Base-by-base conservation (phyloP, 768 basidiomycete species). In the Podaxis sp. region DNA sequence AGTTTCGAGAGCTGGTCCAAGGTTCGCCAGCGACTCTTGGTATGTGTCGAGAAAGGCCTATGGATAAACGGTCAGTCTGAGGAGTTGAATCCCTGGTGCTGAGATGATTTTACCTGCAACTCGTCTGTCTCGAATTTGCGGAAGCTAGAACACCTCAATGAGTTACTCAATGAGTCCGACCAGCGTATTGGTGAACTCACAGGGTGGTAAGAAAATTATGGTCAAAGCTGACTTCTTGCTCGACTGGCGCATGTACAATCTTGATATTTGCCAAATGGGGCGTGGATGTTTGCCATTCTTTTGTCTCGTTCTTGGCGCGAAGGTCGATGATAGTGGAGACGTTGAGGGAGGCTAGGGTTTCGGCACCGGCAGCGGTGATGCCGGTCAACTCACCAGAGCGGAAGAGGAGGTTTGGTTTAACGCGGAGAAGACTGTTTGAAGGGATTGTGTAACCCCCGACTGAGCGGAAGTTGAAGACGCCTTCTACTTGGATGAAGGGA, bases 291-390 rank as follows among this genome's bases (percentile, higher is more conserved):
- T 73, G 67, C 61, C 72, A 78, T 28, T 65, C 69, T 1, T 64
- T 63, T 23, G 76, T 72, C 65, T 80, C 79, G 27, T 38, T 54
- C 23, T 74, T 67, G 5, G 76, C 71, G 23, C 79, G 72, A 35
- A 78, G 63, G 64, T 80, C 78, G 63, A 79, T 78, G 18, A 79
- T 66, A 27, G 66, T 72, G 36, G 66, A 68, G 46, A 80, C 65
- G 2, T 74, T 74, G 11, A 80, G 69, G 0, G 66, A 67, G 2
- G 63, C 59, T 4, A 79, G 70, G 59, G 74, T 69, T 51, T 69
- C 60, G 57, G 68, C 69, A 1, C 79, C 79, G 21, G 40, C 42
- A 0, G 69, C 64, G 27, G 76, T 76, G 58, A 81, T 73, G 36
- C 65, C 63, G 1, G 70, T 65, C 5, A 71, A 58, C 57, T 80